Base-by-base conservation (phyloP, 2,329 filamentous ascomycete species). In the Penicillium sp. region DNA sequence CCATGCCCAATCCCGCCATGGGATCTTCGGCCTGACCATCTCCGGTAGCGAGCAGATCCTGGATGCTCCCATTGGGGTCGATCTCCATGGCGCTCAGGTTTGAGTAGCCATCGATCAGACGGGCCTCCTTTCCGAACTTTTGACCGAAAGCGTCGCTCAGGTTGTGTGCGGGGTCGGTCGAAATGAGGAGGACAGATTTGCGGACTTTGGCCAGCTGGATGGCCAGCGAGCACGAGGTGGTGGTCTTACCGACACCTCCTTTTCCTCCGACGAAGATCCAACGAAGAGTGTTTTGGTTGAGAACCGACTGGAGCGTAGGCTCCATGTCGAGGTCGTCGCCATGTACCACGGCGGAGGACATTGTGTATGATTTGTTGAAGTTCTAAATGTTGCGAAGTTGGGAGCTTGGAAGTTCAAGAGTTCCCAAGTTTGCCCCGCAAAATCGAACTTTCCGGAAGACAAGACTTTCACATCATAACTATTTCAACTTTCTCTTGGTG, bases 221-320 rank as follows among this genome's bases (percentile, higher is more conserved):
- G 63, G 94, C 94, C 64, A 99, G 89, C 10, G 93, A 97, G 80
- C 94, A 99, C 8, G 93, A 97, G 17, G 94, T 99, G n/a, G 94
- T 99, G 29, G 94, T 99, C 83, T 99, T 99, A 76, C 94, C 94
- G 45, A 99, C 94, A 74, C 94, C 94, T 71, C 94, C 94, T 80
- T 99, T 99, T 66, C 94, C 94, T 70, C 94, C 94, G 60, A 99
- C 94, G 71, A 99, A 99, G 78, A 99, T 96, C 94, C 94, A 99
- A 75, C 94, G 91, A 55, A 99, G 87, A 35, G 90, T 89, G 77
- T 92, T 91, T 78, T 99, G 94, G 81, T 96, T 91, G 70, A 99
- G 86, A 73, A 99, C 92, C 64, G 90, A 90, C 80, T 97, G 90
- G 71, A 99, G 90, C 52, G 90, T 91, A 48, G 94, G 93, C 81